A percentile compares a stretch with the other conserved stretches of the same genome.
Conservation (phyloP, 441 rosid species). For the Adansonia grandidieri region DNA sequence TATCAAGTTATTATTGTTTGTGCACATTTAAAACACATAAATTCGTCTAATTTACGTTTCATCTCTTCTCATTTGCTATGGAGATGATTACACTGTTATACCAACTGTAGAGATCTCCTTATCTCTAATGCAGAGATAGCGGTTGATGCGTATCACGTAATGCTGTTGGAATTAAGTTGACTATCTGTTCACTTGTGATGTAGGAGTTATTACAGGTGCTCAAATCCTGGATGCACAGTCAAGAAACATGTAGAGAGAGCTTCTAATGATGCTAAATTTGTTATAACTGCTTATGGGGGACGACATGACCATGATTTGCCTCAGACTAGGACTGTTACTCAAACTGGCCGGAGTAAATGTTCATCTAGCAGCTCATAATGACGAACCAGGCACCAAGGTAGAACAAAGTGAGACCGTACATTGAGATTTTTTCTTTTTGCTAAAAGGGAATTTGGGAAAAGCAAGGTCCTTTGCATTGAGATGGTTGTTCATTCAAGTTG, state of each 20-base stretch:
- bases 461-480: too few species aligned
- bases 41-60: not conserved
- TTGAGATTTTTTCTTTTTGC: not conserved
- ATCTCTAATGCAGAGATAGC: not conserved
- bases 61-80: not conserved
- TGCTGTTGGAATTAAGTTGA: conserved; percentile 20
- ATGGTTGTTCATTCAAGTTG: not conserved
- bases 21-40: not conserved
- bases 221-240: conserved; percentile 83
- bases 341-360: conserved; percentile 45
- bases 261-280: conserved; percentile 74
- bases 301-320: conserved; percentile 79
- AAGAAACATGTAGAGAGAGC: conserved; percentile 96
- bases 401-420: conserved; percentile 32
- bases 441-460: too few species aligned
- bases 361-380: conserved; percentile 30
- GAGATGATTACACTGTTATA: not conserved
- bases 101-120: not conserved
- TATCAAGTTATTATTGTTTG: conserved; percentile 15
- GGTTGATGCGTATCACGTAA: not conserved
- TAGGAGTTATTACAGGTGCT: conserved; percentile 97
- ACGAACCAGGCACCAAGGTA: conserved; percentile 25
- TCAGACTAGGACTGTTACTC: conserved; percentile 72
- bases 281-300: conserved; percentile 88
- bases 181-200: conserved; percentile 24